These are phyloP conservation scores for Spathaspora sp. DNA, from an alignment of 1,139 yeast species.

Conservation along the genomic window DNA sequence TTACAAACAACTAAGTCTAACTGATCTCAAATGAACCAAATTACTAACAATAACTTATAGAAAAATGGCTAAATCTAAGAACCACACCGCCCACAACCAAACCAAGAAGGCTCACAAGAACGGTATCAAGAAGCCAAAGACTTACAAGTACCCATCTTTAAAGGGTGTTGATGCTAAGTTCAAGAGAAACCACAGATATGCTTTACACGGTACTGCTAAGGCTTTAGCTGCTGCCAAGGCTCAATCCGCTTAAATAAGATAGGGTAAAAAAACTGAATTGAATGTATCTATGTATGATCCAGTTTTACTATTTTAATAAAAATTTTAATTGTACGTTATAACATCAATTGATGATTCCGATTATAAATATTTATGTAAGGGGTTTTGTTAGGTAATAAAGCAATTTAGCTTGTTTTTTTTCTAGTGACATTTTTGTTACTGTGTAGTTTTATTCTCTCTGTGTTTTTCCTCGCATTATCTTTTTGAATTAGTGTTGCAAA, in stretches of 20 bases:
- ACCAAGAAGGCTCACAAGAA: slow-evolving; percentile 99
- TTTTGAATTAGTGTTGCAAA: slow-evolving; percentile 7
- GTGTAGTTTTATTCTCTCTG: background rate
- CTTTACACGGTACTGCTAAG: slow-evolving; percentile 96
- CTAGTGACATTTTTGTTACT: background rate
- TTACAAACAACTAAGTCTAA: no score
- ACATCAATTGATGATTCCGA: slow-evolving; percentile 8
- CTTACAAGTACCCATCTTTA: slow-evolving; percentile 96
- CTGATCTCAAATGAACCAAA: background rate
- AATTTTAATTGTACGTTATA: slow-evolving; percentile 7
- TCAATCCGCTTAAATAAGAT: slow-evolving; percentile 29
- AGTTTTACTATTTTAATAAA: background rate
- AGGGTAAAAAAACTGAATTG: slow-evolving; percentile 2
- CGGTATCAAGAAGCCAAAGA: slow-evolving; percentile 99
- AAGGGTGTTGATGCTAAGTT: slow-evolving; percentile 99
- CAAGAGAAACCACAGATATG: slow-evolving; percentile 99
- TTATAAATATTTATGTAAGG: slow-evolving; percentile 13
- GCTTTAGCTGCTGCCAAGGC: slow-evolving; percentile 81
- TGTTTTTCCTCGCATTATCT: no score
- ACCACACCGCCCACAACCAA: slow-evolving; percentile 99
- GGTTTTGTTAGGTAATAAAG: slow-evolving; percentile 16
- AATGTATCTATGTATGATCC: background rate
- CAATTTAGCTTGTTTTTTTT: slow-evolving; percentile 8
- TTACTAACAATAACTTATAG: slow-evolving; percentile 33
- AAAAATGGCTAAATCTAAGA: slow-evolving; percentile 96